phyloP scores from a whole-genome alignment of 2,329 filamentous ascomycete genomes.

The Microcyclospora pomicola region DNA sequence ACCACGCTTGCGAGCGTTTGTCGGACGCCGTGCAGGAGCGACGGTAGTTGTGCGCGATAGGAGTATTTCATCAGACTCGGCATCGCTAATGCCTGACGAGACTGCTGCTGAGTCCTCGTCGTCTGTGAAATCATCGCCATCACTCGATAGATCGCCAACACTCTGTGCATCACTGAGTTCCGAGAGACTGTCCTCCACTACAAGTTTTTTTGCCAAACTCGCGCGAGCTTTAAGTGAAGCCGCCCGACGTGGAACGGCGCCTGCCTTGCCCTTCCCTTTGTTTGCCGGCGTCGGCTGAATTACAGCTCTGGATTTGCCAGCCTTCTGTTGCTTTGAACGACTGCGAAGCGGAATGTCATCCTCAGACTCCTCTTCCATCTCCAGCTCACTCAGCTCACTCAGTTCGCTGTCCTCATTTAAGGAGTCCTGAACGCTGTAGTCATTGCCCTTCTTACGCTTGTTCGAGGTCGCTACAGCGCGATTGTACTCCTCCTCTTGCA shows the following conservation, averaged over 20 bases:
- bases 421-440: constrained; percentile 14
- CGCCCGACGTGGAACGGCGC: not conserved
- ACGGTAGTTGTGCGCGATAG: constrained; percentile 8
- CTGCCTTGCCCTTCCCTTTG: too few relatives aligned
- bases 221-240: not conserved
- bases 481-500: constrained; percentile 25
- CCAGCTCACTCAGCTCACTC: constrained; percentile 20
- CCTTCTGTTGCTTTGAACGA: not conserved
- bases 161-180: constrained; percentile 31
- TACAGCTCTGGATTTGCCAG: not conserved
- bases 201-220: not conserved
- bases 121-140: constrained; percentile 11
- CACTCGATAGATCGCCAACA: not conserved
- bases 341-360: not conserved
- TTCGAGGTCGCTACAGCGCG: constrained; percentile 7
- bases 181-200: constrained; percentile 21
- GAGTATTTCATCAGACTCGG: constrained; percentile 16
- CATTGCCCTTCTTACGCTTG: constrained; percentile 16
- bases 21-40: constrained; percentile 3
- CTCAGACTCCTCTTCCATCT: constrained; percentile 8
- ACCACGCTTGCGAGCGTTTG: constrained; percentile 2
- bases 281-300: too few relatives aligned
- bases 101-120: constrained; percentile 20
- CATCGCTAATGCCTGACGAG: constrained; percentile 17
- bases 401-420: constrained; percentile 18